These are phyloP conservation scores for Lathyrus aphaca DNA, from an alignment of 306 rosid genomes.

Conservation along the genomic window DNA sequence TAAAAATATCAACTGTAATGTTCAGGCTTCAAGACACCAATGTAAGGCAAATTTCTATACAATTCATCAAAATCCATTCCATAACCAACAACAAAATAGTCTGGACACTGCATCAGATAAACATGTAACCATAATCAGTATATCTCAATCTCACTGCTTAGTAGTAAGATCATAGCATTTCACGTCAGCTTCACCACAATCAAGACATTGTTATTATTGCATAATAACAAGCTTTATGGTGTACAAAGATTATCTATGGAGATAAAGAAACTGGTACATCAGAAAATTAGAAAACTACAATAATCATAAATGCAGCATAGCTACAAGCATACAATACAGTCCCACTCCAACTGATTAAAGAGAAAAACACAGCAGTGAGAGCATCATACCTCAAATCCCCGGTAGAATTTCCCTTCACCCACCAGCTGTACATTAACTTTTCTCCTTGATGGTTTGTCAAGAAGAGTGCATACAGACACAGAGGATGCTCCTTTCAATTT, in stretches of 20 bases:
- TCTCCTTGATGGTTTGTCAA: constrained; percentile 79
- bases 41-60: constrained; percentile 83
- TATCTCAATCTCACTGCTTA: constrained; percentile 4
- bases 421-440: constrained; percentile 59
- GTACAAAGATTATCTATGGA: background rate
- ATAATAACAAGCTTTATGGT: background rate
- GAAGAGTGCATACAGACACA: constrained; percentile 81
- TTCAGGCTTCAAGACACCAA: constrained; percentile 89
- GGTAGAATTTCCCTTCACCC: constrained; percentile 73
- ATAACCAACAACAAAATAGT: constrained; percentile 86
- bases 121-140: constrained; percentile 24
- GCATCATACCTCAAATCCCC: constrained; percentile 68
- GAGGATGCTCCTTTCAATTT: constrained; percentile 77
- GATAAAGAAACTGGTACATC: background rate
- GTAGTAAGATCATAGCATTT: constrained; percentile 26
- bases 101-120: constrained; percentile 73
- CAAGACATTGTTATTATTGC: background rate
- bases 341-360: background rate
- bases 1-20: constrained; percentile 45
- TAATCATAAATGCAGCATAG: background rate
- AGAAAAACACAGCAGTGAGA: background rate
- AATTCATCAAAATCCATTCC: constrained; percentile 85
- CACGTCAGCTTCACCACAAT: constrained; percentile 16
- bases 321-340: constrained; percentile 9
- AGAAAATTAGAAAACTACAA: no score